Percentiles rank a stretch among this genome's conserved stretches.
Conservation (phyloP, 495 filamentous ascomycete species). For the Penicillium daleae region DNA sequence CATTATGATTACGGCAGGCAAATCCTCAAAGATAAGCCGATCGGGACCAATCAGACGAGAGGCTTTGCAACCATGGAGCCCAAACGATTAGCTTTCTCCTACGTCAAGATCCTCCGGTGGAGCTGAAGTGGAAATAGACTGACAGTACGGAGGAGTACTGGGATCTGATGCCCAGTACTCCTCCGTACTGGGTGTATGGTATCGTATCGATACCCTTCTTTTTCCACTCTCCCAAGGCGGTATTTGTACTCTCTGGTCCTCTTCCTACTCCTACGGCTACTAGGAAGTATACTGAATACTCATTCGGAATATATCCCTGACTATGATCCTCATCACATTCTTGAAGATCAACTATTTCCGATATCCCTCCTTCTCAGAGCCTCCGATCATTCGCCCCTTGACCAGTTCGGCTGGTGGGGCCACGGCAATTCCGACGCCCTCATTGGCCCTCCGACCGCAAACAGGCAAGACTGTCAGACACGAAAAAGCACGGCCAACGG, state of each 20-base stretch:
- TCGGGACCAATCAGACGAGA: constrained; percentile 36
- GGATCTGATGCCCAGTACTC: too few relatives aligned
- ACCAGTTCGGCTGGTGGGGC: constrained; percentile 21
- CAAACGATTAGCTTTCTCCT: constrained; percentile 47
- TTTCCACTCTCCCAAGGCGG: too few relatives aligned
- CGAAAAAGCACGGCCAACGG: background rate
- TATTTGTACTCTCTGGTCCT: too few relatives aligned
- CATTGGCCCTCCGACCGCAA: constrained; percentile 23
- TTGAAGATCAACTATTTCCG: background rate
- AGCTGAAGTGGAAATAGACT: constrained; percentile 5
- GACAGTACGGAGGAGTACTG: too few relatives aligned
- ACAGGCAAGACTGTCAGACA: constrained; percentile 18
- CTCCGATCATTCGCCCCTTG: background rate
- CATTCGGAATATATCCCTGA: background rate
- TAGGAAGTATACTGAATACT: background rate
- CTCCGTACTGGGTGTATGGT: constrained; percentile 10
- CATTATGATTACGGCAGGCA: constrained; percentile 34
- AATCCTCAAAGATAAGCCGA: constrained; percentile 43
- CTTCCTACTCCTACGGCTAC: background rate
- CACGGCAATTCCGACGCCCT: constrained; percentile 5
- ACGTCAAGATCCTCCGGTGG: constrained; percentile 41
- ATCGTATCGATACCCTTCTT: constrained; percentile 13
- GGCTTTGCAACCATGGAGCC: constrained; percentile 39
- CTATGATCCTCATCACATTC: background rate
- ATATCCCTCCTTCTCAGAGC: background rate